Conservation (phyloP, 495 filamentous ascomycete genomes). For the Aspergillus bertholletiae region DNA sequence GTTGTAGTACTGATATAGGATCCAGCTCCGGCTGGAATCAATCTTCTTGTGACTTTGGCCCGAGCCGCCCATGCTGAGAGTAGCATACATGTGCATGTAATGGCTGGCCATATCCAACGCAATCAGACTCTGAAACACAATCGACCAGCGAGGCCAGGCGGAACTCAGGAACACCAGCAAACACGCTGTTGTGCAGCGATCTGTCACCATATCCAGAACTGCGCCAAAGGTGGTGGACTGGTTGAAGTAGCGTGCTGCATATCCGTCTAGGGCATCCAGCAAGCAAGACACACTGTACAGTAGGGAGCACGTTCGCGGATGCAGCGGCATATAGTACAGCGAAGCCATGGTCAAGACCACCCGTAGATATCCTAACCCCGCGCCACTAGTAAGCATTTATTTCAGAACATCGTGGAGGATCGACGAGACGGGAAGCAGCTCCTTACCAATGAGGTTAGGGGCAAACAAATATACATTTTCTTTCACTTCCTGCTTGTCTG, state of each 20-base stretch:
- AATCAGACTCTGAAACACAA: slow-evolving; percentile 91
- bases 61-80: slow-evolving; percentile 69
- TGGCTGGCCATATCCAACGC: slow-evolving; percentile 89
- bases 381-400: neutral
- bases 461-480: slow-evolving; percentile 97
- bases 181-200: slow-evolving; percentile 92
- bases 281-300: slow-evolving; percentile 92
- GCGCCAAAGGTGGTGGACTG: slow-evolving; percentile 94
- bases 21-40: slow-evolving; percentile 59
- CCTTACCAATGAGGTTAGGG: slow-evolving; percentile 88
- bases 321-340: slow-evolving; percentile 97
- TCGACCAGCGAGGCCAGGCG: slow-evolving; percentile 87
- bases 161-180: slow-evolving; percentile 89
- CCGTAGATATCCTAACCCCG: slow-evolving; percentile 72
- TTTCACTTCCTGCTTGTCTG: slow-evolving; percentile 32
- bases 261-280: slow-evolving; percentile 89
- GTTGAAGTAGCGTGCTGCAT: slow-evolving; percentile 80
- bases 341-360: slow-evolving; percentile 87
- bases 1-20: slow-evolving; percentile 93
- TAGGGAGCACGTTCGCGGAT: slow-evolving; percentile 87
- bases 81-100: slow-evolving; percentile 98
- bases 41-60: slow-evolving; percentile 91
- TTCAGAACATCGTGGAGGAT: too few species aligned
- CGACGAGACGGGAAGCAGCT: slow-evolving; percentile 13
- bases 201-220: slow-evolving; percentile 95